Percentiles rank a stretch among this genome's conserved stretches.
Evolutionary conservation across 2,329 filamentous ascomycete genomes (phyloP).

Genomic region (Penicillium sp.): DNA sequence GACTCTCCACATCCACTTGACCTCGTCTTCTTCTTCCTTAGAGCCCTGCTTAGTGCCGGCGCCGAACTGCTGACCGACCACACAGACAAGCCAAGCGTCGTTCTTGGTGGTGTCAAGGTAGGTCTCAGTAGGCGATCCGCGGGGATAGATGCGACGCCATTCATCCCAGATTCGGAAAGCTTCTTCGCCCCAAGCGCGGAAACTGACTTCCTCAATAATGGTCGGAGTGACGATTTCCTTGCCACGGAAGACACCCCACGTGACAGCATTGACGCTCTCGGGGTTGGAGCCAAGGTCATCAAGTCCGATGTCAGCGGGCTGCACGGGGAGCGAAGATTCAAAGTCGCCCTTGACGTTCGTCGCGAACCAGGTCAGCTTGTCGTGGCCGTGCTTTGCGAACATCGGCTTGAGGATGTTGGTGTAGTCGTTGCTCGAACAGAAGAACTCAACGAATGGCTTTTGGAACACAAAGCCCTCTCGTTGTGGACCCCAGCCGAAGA

Average conservation of each 20-base stretch:
- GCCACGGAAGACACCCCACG: constrained; percentile 91
- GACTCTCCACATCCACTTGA: constrained; percentile 41
- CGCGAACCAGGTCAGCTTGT: constrained; percentile 81
- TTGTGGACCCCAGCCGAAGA: constrained; percentile 90
- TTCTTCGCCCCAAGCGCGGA: constrained; percentile 91
- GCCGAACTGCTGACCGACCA: constrained; percentile 47
- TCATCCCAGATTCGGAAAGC: constrained; percentile 93
- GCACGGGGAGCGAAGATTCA: constrained; percentile 52
- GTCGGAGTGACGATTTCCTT: constrained; percentile 96
- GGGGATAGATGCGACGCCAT: constrained; percentile 86
- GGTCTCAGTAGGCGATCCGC: constrained; percentile 65
- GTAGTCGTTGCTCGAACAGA: constrained; percentile 74
- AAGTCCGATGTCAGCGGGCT: constrained; percentile 28
- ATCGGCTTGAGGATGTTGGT: constrained; percentile 56
- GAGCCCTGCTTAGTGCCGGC: constrained; percentile 40
- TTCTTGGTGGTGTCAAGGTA: constrained; percentile 64
- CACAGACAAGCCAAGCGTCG: constrained; percentile 83
- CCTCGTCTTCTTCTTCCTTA: constrained; percentile 39
- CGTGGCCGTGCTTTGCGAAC: constrained; percentile 58
- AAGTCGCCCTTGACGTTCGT: constrained; percentile 76
- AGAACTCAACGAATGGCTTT: constrained; percentile 97
- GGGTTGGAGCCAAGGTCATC: constrained; percentile 33
- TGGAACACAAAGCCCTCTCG: constrained; percentile 91
- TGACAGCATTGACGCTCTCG: constrained; percentile 82
- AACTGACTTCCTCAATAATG: constrained; percentile 93